Evolutionary conservation across 2,329 filamentous ascomycete genomes (phyloP).

Genomic region (Colletotrichum sp.): DNA sequence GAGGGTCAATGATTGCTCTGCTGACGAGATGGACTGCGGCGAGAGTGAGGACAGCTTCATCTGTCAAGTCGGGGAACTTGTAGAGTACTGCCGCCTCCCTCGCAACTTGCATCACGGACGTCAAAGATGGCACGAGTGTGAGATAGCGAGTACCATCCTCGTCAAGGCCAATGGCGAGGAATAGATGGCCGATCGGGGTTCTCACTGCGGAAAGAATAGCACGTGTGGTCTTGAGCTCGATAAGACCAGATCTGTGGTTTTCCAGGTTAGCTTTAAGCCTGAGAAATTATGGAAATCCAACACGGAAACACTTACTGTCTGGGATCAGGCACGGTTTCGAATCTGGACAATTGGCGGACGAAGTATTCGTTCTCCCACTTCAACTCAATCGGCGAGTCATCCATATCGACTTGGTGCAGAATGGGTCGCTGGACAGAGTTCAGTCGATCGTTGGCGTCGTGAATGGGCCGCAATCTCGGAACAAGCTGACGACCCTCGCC

Average conservation of each 20-base stretch:
- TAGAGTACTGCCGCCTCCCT: not conserved
- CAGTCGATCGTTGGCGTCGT: not conserved
- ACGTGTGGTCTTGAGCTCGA: not conserved
- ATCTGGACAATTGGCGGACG: not conserved
- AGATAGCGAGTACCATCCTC: not conserved
- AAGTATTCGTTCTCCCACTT: not conserved
- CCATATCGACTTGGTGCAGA: not conserved
- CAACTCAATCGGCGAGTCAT: not conserved
- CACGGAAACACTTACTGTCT: not conserved
- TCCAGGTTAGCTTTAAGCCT: not conserved
- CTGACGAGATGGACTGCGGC: not conserved
- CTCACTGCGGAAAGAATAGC: not conserved
- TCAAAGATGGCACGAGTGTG: not conserved
- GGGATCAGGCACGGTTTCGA: too few relatives aligned
- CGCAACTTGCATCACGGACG: not conserved
- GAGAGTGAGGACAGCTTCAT: not conserved
- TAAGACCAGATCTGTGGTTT: not conserved
- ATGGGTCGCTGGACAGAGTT: not conserved
- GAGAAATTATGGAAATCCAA: not conserved
- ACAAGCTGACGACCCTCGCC: not conserved
- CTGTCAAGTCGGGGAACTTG: not conserved
- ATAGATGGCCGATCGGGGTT: not conserved
- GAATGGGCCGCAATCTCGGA: not conserved
- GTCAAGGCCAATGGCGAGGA: not conserved
- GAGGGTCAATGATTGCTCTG: not conserved